Conservation (phyloP, 768 basidiomycete species). For the Lactarius akahatsu region DNA sequence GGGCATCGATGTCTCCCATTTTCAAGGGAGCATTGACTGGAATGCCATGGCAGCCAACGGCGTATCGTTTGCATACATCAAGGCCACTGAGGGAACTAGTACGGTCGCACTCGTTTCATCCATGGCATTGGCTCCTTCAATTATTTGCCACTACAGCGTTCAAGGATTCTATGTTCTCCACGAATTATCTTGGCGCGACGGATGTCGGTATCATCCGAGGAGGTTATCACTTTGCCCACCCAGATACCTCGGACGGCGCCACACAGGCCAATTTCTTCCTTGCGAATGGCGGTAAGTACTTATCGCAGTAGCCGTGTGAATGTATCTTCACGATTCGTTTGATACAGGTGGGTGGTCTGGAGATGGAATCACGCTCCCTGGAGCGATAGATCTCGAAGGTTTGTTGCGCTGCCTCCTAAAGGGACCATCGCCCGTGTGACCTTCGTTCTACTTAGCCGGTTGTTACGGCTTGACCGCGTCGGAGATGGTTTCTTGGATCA, state of each 20-base stretch:
- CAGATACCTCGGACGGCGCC: conserved; percentile 56
- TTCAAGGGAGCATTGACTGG: conserved; percentile 54
- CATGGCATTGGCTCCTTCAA: conserved; percentile 29
- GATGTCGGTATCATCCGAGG: conserved; percentile 59
- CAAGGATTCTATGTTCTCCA: conserved; percentile 44
- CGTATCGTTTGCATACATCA: conserved; percentile 59
- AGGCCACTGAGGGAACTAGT: conserved; percentile 66
- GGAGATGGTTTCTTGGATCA: conserved; percentile 61
- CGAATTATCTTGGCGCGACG: conserved; percentile 57
- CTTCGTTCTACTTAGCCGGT: conserved; percentile 31
- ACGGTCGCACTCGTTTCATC: conserved; percentile 15
- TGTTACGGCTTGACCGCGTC: conserved; percentile 57
- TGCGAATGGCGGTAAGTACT: conserved; percentile 34
- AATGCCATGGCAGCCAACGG: conserved; percentile 50
- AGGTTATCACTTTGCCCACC: conserved; percentile 60
- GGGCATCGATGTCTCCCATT: conserved; percentile 58
- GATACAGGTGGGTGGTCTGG: conserved; percentile 51
- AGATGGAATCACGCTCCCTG: conserved; percentile 62
- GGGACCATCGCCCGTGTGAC: not conserved
- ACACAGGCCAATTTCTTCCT: conserved; percentile 61
- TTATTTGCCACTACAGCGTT: conserved; percentile 34
- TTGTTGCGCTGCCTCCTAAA: conserved; percentile 19
- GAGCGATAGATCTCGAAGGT: conserved; percentile 66
- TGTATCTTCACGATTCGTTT: not conserved
- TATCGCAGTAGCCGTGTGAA: not conserved